Evolutionary conservation across 2,329 filamentous ascomycete species (phyloP).

Genomic region (Rachicladosporium sp.): DNA sequence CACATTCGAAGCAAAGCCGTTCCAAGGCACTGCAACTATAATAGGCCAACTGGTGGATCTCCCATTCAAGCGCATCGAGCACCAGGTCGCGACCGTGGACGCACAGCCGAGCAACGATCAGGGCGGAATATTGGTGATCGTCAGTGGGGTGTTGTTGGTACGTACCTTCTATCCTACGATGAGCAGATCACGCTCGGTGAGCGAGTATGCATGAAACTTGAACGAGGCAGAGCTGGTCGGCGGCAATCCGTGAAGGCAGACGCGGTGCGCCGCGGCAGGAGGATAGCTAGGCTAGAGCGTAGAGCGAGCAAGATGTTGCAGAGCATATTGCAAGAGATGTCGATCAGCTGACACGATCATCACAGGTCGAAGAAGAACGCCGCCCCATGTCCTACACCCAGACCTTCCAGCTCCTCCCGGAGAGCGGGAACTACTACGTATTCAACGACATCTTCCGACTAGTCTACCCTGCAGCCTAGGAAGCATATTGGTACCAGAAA

Average conservation of each 20-base stretch:
- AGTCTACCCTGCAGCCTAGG: slow-evolving; percentile 44
- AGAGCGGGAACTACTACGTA: slow-evolving; percentile 67
- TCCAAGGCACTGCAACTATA: slow-evolving; percentile 54
- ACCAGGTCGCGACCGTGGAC: slow-evolving; percentile 42
- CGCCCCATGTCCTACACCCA: slow-evolving; percentile 86
- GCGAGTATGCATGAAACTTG: too few relatives aligned
- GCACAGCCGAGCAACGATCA: slow-evolving; percentile 3
- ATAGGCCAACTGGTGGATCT: slow-evolving; percentile 72
- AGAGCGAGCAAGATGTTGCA: neutral
- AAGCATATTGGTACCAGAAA: too few relatives aligned
- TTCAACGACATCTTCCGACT: slow-evolving; percentile 94
- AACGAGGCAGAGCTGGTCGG: too few relatives aligned
- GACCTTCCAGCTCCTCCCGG: slow-evolving; percentile 70
- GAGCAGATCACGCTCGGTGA: too few relatives aligned
- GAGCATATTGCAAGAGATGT: neutral
- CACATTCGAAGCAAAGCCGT: slow-evolving; percentile 68
- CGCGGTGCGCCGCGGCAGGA: too few relatives aligned
- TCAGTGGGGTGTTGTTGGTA: slow-evolving; percentile 78
- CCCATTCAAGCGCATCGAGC: slow-evolving; percentile 70
- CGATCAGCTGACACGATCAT: slow-evolving; percentile 1
- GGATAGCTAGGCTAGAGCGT: too few relatives aligned
- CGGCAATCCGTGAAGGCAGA: too few relatives aligned
- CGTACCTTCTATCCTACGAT: slow-evolving; percentile 18
- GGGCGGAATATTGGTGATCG: slow-evolving; percentile 64
- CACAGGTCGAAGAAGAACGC: slow-evolving; percentile 71